Conservation (phyloP, 805 yeast species). For the Starmerella riodocensis region DNA sequence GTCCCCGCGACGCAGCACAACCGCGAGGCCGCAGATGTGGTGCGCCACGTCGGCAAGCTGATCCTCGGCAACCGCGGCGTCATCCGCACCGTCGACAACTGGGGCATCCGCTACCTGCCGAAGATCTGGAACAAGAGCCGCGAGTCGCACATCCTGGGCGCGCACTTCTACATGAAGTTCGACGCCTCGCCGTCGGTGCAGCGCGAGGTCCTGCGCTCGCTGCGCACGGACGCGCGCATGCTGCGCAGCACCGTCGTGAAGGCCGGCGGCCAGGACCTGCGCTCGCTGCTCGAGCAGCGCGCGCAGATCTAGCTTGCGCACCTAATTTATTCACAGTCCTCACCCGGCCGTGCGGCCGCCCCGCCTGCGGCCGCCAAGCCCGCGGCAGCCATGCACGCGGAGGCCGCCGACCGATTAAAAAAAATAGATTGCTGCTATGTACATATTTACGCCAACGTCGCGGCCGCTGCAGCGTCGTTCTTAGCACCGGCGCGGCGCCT, state of each 20-base stretch:
- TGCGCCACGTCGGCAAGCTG: constrained; percentile 64
- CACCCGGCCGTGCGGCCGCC: no score
- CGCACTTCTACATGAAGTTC: constrained; percentile 72
- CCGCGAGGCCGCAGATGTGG: constrained; percentile 52
- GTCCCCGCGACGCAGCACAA: constrained; percentile 38
- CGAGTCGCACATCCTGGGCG: constrained; percentile 81
- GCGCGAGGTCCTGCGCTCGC: constrained; percentile 63
- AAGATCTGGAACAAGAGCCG: constrained; percentile 72
- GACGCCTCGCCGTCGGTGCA: constrained; percentile 81
- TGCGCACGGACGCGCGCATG: constrained; percentile 82
- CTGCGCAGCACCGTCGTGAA: constrained; percentile 63
- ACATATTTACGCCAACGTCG: no score
- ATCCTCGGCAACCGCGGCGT: constrained; percentile 85
- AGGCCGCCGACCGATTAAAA: no score
- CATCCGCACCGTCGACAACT: constrained; percentile 64
- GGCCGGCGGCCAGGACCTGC: constrained; percentile 24
- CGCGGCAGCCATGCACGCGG: no score
- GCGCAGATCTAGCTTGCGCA: background rate
- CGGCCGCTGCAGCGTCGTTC: no score
- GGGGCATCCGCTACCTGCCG: constrained; percentile 71
- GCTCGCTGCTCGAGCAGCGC: constrained; percentile 16
- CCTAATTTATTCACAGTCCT: background rate
- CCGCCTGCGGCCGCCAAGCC: no score
- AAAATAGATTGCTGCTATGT: no score
- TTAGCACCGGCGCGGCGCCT: no score